These are phyloP conservation scores for Tetrapyrgos nigripes DNA, from an alignment of 1,284 basidiomycete species.

Conservation along the genomic window DNA sequence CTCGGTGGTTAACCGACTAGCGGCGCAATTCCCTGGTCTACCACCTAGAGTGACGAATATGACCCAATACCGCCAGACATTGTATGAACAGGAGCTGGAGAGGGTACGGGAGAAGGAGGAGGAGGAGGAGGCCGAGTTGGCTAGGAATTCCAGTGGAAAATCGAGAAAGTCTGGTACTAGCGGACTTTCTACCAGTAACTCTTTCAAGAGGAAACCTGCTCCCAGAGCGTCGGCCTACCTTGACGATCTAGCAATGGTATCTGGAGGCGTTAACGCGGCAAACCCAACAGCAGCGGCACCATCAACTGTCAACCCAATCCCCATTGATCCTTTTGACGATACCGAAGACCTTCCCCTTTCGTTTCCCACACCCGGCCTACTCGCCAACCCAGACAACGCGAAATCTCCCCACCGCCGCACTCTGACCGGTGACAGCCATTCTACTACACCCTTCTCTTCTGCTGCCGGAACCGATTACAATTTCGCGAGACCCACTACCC, in stretches of 20 bases:
- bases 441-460: no score
- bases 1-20: conserved; percentile 50
- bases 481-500: not conserved
- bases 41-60: conserved; percentile 41
- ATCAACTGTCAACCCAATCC: conserved; percentile 13
- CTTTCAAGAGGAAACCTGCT: conserved; percentile 13
- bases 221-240: conserved; percentile 12
- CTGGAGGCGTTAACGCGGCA: not conserved
- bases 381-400: not conserved
- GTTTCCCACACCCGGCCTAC: not conserved
- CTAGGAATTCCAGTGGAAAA: not conserved
- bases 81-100: not conserved
- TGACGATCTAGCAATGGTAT: not conserved
- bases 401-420: not conserved
- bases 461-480: not conserved
- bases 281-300: not conserved
- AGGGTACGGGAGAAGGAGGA: not conserved
- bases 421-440: not conserved
- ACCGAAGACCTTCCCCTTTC: not conserved
- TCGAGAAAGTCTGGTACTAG: not conserved
- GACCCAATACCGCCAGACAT: not conserved
- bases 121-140: not conserved
- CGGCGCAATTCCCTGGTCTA: conserved; percentile 57
- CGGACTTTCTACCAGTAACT: conserved; percentile 5
- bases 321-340: conserved; percentile 31